Evolutionary conservation across 2,329 filamentous ascomycete species (phyloP).

Genomic region (Huntiella decipiens): DNA sequence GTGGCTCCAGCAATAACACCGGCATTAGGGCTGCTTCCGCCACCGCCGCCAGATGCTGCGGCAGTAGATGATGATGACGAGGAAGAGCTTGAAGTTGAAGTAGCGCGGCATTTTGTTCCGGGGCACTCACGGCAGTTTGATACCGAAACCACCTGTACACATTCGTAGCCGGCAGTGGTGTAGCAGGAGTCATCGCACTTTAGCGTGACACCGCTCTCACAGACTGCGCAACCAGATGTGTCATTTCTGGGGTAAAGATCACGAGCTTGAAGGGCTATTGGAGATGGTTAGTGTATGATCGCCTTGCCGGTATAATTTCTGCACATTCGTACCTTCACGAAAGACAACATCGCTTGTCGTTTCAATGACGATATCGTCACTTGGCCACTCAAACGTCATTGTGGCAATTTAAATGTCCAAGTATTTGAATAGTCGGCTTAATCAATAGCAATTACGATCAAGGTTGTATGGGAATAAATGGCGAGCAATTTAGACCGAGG

Average conservation of each 20-base stretch:
- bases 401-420: not conserved
- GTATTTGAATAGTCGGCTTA: not conserved
- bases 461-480: not conserved
- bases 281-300: not conserved
- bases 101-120: slow-evolving; percentile 11
- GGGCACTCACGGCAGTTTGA: slow-evolving; percentile 13
- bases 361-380: slow-evolving; percentile 12
- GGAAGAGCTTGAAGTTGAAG: not conserved
- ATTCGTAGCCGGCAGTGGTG: slow-evolving; percentile 10
- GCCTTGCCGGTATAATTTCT: not conserved
- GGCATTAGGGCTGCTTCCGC: slow-evolving; percentile 38
- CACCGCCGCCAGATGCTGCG: slow-evolving; percentile 9
- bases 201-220: slow-evolving; percentile 10
- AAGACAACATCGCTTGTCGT: slow-evolving; percentile 12
- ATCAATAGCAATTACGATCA: not conserved
- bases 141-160: slow-evolving; percentile 12
- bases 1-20: slow-evolving; percentile 87
- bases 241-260: slow-evolving; percentile 12
- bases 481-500: not conserved
- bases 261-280: slow-evolving; percentile 12
- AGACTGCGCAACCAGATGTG: slow-evolving; percentile 11
- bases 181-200: slow-evolving; percentile 12
- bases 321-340: slow-evolving; percentile 10
- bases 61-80: slow-evolving; percentile 7
- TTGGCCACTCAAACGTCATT: slow-evolving; percentile 6